Evolutionary conservation across 169 alveolate genomes (phyloP), one percentile per base, ranked within the genome.

Genomic region (Plasmodium falciparum): DNA sequence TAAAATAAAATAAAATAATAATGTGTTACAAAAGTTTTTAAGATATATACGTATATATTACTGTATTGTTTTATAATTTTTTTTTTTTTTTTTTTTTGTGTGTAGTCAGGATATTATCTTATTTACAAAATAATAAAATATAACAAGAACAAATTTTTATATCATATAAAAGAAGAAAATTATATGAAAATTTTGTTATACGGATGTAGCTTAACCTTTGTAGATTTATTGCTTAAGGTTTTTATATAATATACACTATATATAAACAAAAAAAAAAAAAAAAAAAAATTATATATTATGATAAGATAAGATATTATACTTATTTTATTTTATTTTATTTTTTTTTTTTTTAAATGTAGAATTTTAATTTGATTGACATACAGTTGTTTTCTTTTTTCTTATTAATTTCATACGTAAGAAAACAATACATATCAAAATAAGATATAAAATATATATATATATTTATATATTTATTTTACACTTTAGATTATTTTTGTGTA

Each of bases 71-170:
- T n/a, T n/a, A n/a, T n/a, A n/a, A n/a, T n/a, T n/a, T n/a, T 1
- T 12, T 56, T 29, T 20, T 56, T 17, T 52, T 1, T 24, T 1
- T 17, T n/a, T n/a, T 17, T 17, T 50, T 50, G 0, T 58, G 1
- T 29, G 15, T 47, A 75, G 89, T 63, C 89, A 22, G 89, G 76
- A 11, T 50, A 63, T 39, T 75, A 75, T 72, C 50, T 75, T 39
- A 43, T 33, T 13, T 54, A 47, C 54, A 50, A 26, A 15, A 43
- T 75, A 17, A 24, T 33, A 17, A 24, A n/a, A 20, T 26, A 47
- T 39, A 75, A 50, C 17, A 66, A 47, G 58, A 63, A 63, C 29
- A 63, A 24, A 56, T 33, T 45, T 20, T 12, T 75, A 47, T 75
- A 75, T 47, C 65, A n/a, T n/a, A n/a, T 20, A 20, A 17, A 12